Conservation (phyloP, 805 yeast genomes). For the Saccharomycopsis sp. region DNA sequence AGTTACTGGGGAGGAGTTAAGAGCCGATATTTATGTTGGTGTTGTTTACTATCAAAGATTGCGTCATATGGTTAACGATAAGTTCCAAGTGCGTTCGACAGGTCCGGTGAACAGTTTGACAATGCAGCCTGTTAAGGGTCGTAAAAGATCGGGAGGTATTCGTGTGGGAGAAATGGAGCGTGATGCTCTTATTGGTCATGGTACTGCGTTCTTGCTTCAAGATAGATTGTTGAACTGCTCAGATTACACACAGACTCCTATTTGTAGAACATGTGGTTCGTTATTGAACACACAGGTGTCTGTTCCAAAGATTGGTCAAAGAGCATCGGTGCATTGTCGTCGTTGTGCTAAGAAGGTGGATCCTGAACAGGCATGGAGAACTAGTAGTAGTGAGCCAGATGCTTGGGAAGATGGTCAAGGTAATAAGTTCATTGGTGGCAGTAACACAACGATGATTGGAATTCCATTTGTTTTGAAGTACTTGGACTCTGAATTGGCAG, state of each 20-base stretch:
- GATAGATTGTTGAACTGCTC: constrained; percentile 93
- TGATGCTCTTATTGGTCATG: constrained; percentile 98
- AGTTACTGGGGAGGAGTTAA: constrained; percentile 93
- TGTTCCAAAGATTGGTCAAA: constrained; percentile 84
- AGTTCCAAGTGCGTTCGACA: constrained; percentile 98
- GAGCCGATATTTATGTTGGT: constrained; percentile 94
- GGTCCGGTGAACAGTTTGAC: constrained; percentile 97
- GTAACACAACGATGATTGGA: constrained; percentile 89
- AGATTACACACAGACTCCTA: constrained; percentile 85
- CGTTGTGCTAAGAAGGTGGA: constrained; percentile 77
- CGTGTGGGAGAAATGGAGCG: constrained; percentile 99
- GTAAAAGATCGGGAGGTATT: constrained; percentile 98
- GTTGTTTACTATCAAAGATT: constrained; percentile 96
- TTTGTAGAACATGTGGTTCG: constrained; percentile 93
- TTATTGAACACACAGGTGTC: constrained; percentile 82
- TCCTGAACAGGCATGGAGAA: constrained; percentile 26
- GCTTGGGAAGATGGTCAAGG: constrained; percentile 99
- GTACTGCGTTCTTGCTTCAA: constrained; percentile 90
- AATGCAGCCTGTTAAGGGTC: constrained; percentile 99
- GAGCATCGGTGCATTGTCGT: constrained; percentile 78
- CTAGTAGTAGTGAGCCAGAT: constrained; percentile 58
- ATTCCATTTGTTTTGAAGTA: constrained; percentile 95
- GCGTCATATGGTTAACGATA: constrained; percentile 99
- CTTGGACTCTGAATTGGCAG: constrained; percentile 89
- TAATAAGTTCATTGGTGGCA: constrained; percentile 84